Conservation (phyloP, 306 rosid genomes). For the Adenanthera pavonina region DNA sequence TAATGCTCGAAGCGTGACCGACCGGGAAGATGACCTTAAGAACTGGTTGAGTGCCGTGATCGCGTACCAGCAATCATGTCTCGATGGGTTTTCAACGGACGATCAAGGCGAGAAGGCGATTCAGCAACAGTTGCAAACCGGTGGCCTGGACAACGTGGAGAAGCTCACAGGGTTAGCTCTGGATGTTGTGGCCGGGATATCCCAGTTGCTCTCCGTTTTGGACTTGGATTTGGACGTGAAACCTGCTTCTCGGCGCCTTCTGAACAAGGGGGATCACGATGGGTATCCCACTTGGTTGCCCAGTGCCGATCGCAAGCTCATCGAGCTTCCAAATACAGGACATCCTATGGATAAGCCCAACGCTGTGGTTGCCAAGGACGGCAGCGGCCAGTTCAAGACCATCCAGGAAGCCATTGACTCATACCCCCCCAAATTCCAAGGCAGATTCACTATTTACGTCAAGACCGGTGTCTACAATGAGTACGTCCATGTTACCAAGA, state of each 20-base stretch:
- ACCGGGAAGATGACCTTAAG: slow-evolving; percentile 53
- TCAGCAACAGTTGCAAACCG: slow-evolving; percentile 11
- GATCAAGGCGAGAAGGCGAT: slow-evolving; percentile 34
- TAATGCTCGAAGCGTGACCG: slow-evolving; percentile 28
- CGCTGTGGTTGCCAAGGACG: slow-evolving; percentile 74
- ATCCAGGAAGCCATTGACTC: slow-evolving; percentile 59
- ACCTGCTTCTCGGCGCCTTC: slow-evolving; percentile 56
- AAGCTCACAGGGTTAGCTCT: slow-evolving; percentile 65
- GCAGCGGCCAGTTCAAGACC: slow-evolving; percentile 63
- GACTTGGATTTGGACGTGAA: slow-evolving; percentile 46
- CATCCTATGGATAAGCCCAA: slow-evolving; percentile 26
- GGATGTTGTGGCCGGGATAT: slow-evolving; percentile 54
- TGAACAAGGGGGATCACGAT: slow-evolving; percentile 32
- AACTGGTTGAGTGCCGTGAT: slow-evolving; percentile 74
- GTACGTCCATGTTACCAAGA: slow-evolving; percentile 37
- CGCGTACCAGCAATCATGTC: slow-evolving; percentile 65
- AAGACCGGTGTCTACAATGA: slow-evolving; percentile 71
- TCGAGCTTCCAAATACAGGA: slow-evolving; percentile 25
- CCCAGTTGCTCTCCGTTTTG: slow-evolving; percentile 29
- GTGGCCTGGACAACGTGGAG: slow-evolving; percentile 40
- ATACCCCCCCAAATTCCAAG: slow-evolving; percentile 48
- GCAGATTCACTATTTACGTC: slow-evolving; percentile 62
- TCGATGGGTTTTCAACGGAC: slow-evolving; percentile 52
- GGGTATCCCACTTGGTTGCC: slow-evolving; percentile 68
- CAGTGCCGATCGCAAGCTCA: slow-evolving; percentile 49